Conservation (phyloP, 352 stramenopile genomes). For the Pythium coloratum region DNA sequence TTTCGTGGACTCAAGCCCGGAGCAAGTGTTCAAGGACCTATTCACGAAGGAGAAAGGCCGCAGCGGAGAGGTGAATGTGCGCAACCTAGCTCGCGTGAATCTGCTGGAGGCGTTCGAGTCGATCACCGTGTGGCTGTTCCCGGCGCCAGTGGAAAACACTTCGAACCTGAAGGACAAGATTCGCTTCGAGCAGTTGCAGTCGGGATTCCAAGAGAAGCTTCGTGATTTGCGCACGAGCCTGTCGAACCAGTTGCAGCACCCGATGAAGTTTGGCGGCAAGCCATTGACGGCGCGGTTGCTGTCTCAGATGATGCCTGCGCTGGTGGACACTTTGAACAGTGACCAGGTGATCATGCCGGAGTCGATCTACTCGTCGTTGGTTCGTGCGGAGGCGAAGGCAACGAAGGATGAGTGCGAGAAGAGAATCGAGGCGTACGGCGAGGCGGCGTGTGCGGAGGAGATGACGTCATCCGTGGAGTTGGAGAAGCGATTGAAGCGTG, state of each 20-base stretch:
- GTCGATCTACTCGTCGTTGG: constrained; percentile 88
- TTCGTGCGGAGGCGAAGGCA: constrained; percentile 70
- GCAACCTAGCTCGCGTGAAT: constrained; percentile 75
- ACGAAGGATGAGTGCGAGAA: constrained; percentile 60
- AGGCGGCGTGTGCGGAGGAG: constrained; percentile 61
- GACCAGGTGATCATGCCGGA: constrained; percentile 88
- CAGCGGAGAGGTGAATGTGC: constrained; percentile 79
- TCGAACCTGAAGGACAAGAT: constrained; percentile 81
- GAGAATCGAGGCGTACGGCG: constrained; percentile 64
- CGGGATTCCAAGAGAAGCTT: constrained; percentile 74
- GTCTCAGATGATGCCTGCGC: constrained; percentile 70
- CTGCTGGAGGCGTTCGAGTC: constrained; percentile 81
- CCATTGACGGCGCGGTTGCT: constrained; percentile 72
- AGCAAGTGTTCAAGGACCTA: constrained; percentile 79
- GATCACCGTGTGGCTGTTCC: constrained; percentile 88
- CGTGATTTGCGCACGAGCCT: constrained; percentile 70
- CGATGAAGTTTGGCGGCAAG: constrained; percentile 77
- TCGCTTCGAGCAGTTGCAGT: constrained; percentile 81
- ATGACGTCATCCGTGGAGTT: constrained; percentile 57
- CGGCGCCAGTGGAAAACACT: constrained; percentile 74
- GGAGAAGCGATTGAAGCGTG: constrained; percentile 50
- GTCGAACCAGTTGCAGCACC: constrained; percentile 66
- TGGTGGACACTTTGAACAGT: constrained; percentile 81
- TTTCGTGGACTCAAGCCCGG: constrained; percentile 81
- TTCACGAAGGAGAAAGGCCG: constrained; percentile 84